Percentiles rank a stretch among this genome's conserved stretches.
Conservation (phyloP, 2,329 filamentous ascomycete genomes). For the Fusarium sacchari region DNA sequence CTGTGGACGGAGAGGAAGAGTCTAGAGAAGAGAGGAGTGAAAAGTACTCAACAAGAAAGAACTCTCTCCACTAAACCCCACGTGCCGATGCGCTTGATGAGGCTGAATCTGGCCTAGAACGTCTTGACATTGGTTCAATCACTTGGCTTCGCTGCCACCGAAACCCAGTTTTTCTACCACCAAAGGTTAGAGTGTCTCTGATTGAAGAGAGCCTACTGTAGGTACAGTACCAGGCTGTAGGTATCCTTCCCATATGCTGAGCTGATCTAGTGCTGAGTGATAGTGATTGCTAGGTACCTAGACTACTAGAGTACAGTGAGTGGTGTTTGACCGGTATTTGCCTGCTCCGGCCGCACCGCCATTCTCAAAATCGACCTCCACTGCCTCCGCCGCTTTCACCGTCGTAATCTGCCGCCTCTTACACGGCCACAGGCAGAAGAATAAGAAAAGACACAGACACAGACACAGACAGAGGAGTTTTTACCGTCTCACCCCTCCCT, state of each 20-base stretch:
- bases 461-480: constrained; percentile 18
- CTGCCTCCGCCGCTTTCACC: constrained; percentile 43
- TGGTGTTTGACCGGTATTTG: constrained; percentile 3
- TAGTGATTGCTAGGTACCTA: neutral
- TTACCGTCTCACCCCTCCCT: constrained; percentile 18
- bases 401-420: constrained; percentile 45
- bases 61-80: constrained; percentile 40
- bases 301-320: neutral
- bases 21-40: neutral
- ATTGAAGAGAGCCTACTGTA: neutral
- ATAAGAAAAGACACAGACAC: neutral
- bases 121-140: constrained; percentile 35
- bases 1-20: constrained; percentile 15
- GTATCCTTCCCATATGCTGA: constrained; percentile 5
- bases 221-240: neutral
- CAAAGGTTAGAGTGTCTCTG: neutral
- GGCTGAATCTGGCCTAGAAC: constrained; percentile 46
- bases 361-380: constrained; percentile 30
- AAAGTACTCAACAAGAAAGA: constrained; percentile 17
- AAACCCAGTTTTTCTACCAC: constrained; percentile 32
- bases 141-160: constrained; percentile 21
- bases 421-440: constrained; percentile 27
- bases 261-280: constrained; percentile 19
- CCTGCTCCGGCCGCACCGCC: constrained; percentile 31
- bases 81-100: constrained; percentile 42